These are phyloP conservation scores for Allodekkera sacchari DNA, from an alignment of 805 yeast species.

Conservation along the genomic window DNA sequence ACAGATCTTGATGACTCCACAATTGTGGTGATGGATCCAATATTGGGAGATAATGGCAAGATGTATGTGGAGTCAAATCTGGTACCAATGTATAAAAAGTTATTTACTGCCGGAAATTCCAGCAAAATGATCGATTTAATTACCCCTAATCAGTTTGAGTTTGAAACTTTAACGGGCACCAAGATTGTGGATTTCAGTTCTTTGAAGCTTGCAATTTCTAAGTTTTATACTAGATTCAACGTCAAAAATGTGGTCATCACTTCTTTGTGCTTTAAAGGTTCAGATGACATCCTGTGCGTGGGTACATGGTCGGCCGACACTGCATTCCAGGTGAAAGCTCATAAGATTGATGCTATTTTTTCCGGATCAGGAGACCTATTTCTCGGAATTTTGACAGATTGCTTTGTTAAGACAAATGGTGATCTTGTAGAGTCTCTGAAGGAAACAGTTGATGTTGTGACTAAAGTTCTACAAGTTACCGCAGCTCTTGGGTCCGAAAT, in stretches of 20 bases:
- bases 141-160: conserved; percentile 72
- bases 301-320: conserved; percentile 27
- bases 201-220: conserved; percentile 29
- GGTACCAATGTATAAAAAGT: conserved; percentile 40
- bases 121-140: conserved; percentile 33
- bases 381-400: conserved; percentile 50
- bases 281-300: conserved; percentile 27
- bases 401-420: conserved; percentile 26
- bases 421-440: conserved; percentile 28
- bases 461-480: conserved; percentile 34
- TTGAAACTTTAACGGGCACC: conserved; percentile 48
- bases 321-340: conserved; percentile 32
- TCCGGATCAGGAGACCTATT: conserved; percentile 74
- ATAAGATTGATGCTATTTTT: conserved; percentile 49
- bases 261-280: conserved; percentile 33
- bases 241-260: conserved; percentile 52
- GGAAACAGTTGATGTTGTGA: conserved; percentile 32
- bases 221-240: conserved; percentile 34
- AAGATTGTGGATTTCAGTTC: conserved; percentile 30
- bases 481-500: conserved; percentile 16
- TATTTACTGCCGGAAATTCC: conserved; percentile 30
- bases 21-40: conserved; percentile 78
- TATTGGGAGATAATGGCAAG: conserved; percentile 83
- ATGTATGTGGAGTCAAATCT: conserved; percentile 61
- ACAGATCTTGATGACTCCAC: conserved; percentile 19